Conservation (phyloP, 2,329 filamentous ascomycete species). For the Diplodia sapinea region DNA sequence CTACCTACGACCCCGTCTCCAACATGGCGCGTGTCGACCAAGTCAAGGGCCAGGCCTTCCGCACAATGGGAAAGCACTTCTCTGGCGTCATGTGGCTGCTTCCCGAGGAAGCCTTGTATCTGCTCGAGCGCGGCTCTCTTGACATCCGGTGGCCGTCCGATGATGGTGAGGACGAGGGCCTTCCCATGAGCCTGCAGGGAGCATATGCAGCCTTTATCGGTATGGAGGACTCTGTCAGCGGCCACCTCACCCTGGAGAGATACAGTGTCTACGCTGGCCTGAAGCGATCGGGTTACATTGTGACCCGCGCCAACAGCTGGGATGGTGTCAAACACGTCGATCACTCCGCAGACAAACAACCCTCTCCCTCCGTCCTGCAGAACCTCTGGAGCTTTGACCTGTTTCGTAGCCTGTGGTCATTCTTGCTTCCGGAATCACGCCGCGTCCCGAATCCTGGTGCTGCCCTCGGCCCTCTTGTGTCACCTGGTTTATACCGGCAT, state of each 20-base stretch:
- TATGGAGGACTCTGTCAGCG: conserved; percentile 59
- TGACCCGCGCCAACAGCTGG: conserved; percentile 70
- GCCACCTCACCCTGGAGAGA: conserved; percentile 71
- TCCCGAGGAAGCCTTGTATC: conserved; percentile 88
- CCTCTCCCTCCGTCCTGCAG: neutral
- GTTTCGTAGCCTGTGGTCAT: conserved; percentile 19
- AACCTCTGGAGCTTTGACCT: neutral
- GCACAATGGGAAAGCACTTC: conserved; percentile 70
- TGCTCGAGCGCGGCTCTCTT: conserved; percentile 84
- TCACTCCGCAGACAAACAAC: neutral
- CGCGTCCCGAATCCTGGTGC: neutral
- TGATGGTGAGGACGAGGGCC: conserved; percentile 52
- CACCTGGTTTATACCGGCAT: conserved; percentile 60
- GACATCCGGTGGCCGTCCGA: conserved; percentile 81
- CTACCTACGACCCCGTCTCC: conserved; percentile 73
- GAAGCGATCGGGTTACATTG: conserved; percentile 80
- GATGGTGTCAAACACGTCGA: conserved; percentile 38
- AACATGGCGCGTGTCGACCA: conserved; percentile 69
- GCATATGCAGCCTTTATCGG: conserved; percentile 87
- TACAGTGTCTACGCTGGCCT: conserved; percentile 89
- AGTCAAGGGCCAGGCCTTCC: conserved; percentile 73
- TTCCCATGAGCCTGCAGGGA: conserved; percentile 90
- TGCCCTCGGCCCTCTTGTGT: conserved; percentile 55
- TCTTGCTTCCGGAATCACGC: neutral
- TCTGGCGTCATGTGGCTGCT: conserved; percentile 73